Base-by-base conservation (phyloP, 352 stramenopile genomes). In the Sclerospora graminicola region DNA sequence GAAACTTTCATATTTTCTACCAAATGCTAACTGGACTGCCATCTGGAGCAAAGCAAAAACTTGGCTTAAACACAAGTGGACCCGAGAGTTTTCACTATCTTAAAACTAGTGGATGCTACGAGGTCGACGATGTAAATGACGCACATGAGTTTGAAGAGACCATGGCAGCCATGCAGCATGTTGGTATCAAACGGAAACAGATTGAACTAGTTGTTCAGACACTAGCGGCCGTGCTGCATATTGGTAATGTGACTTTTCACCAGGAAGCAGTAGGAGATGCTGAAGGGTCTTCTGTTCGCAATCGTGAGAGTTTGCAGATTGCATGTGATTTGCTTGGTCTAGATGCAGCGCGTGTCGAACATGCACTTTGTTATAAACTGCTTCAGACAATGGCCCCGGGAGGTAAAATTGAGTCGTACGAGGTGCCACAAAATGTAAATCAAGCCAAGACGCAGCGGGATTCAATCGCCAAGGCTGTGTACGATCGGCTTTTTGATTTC, bases 1-100 rank as follows among this genome's bases (percentile, higher is more conserved):
- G 91, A 16, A 97, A 96, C 48, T 97, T 97, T 60, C 91, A 97
- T 58, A 89, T 96, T 31, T 97, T 97, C 49, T 97, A 97, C 49
- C 89, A 97, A 60, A 44, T 97, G 14, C 44, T 95, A 10, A 67
- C 76, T 0, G 85, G 78, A 2, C 37, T 90, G 5, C 75, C 77
- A 0, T 30, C 51, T n/a, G 57, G 44, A n/a, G 80, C 78, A 9
- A 67, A 66, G 8, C 43, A 79, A 30, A 83, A 92, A 30, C 60
- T 95, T 20, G 54, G 70, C 10, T 60, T 97, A 23, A 76, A 84
- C 20, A 45, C 45, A 18, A 68, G 82, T 2, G 67, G 53, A 28
- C 67, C 82, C 0, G 73, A 94, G 6, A 65, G 69, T 15, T 97
- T 83, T 53, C 58, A 87, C 9, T 97, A 96, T 64, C 51, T 97